Base-by-base conservation (phyloP, 2,329 filamentous ascomycete species). In the Monosporascus ibericus region DNA sequence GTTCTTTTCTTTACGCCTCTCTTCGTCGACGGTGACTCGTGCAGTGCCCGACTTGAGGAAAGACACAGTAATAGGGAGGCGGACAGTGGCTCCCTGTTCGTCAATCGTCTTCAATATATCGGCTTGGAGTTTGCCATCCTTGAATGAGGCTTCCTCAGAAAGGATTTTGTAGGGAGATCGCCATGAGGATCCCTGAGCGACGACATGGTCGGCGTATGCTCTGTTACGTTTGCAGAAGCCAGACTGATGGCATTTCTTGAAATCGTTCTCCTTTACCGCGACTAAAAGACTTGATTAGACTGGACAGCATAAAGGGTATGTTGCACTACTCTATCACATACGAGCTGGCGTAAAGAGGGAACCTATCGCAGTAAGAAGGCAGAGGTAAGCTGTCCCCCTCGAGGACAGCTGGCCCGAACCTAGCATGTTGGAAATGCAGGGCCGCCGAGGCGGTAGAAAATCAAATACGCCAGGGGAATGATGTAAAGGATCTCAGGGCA, bases 191-290 rank as follows among this genome's bases (percentile, higher is more conserved):
- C 82, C 84, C 52, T 82, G 73, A 42, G 82, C 74, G 46, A 81
- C 72, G 57, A 85, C 90, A 58, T 81, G 76, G 71, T 97, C 92
- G 67, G 94, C 94, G 68, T 88, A 92, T 39, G 83, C 88, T 68
- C 94, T 85, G 73, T 97, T 97, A 59, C 94, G 88, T 69, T 91
- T 94, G 75, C 94, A 99, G 76, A 99, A 99, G 64, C 94, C 94
- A 5, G 92, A 94, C 69, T 99, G 92, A 60, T 88, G 76, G 75
- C 94, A 99, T 63, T 88, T 96, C 69, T 97, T 99, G 80, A 97
- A 99, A 70, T 95, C 92, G 64, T 96, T 85, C 68, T 96, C 88
- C 75, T 99, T 99, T 49, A 99, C 94, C 63, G 82, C 79, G 59
- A 82, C 91, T 95, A 52, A 22, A 44, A 37, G 25, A 7, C 9